A percentile compares a stretch with the other conserved stretches of the same genome.
These are phyloP conservation scores for Boletus albobrunnescens DNA, from an alignment of 1,284 basidiomycete species.

Conservation along the genomic window DNA sequence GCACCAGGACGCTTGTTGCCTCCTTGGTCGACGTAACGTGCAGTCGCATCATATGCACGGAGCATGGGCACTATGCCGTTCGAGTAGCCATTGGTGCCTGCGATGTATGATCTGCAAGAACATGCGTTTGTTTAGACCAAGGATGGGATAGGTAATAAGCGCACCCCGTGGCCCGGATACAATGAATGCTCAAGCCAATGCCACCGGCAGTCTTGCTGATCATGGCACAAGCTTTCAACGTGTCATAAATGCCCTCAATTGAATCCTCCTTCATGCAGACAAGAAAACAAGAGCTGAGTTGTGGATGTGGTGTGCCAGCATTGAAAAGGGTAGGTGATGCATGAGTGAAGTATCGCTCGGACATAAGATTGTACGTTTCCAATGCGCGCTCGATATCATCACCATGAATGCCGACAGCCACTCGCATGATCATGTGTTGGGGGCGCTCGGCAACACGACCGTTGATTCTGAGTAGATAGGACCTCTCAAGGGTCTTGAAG, in stretches of 20 bases:
- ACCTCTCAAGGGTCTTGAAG: slow-evolving; percentile 99
- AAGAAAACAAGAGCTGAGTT: slow-evolving; percentile 97
- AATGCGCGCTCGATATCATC: slow-evolving; percentile 84
- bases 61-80: slow-evolving; percentile 99
- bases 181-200: slow-evolving; percentile 95
- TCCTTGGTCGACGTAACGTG: slow-evolving; percentile 98
- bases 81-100: slow-evolving; percentile 95
- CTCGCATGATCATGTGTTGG: slow-evolving; percentile 99
- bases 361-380: slow-evolving; percentile 95
- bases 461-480: slow-evolving; percentile 92
- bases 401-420: slow-evolving; percentile 96
- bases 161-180: slow-evolving; percentile 93
- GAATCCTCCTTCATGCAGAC: slow-evolving; percentile 99
- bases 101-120: slow-evolving; percentile 70
- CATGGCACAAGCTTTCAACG: slow-evolving; percentile 97
- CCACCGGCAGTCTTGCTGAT: slow-evolving; percentile 99
- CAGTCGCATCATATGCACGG: slow-evolving; percentile 96
- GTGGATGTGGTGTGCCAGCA: slow-evolving; percentile 92
- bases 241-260: slow-evolving; percentile 99
- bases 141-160: slow-evolving; percentile 27
- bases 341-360: slow-evolving; percentile 95
- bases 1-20: slow-evolving; percentile 99
- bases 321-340: slow-evolving; percentile 99
- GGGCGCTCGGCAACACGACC: slow-evolving; percentile 96
- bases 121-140: slow-evolving; percentile 4